Conservation (phyloP, 2,329 filamentous ascomycete genomes). For the Cytospora piceicola region DNA sequence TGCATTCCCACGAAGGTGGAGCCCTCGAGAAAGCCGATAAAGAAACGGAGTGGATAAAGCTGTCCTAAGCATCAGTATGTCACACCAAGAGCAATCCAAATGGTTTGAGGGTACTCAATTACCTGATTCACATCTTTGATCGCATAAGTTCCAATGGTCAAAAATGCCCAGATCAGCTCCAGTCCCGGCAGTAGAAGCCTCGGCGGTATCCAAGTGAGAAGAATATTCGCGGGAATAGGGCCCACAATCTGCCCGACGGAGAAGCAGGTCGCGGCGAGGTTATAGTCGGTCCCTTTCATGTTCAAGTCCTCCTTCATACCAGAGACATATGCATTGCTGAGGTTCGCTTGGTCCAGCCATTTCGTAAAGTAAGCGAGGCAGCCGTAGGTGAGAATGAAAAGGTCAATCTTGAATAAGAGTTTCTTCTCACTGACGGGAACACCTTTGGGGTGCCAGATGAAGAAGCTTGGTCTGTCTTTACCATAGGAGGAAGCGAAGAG, state of each 20-base stretch:
- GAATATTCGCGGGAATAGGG: conserved; percentile 33
- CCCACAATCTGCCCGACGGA: conserved; percentile 32
- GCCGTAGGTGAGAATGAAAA: conserved; percentile 38
- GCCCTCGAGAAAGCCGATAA: conserved; percentile 50
- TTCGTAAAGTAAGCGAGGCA: conserved; percentile 38
- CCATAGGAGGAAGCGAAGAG: conserved; percentile 39
- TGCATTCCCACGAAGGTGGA: conserved; percentile 53
- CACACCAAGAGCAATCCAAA: not conserved
- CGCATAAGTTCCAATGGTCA: conserved; percentile 34
- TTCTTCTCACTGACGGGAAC: conserved; percentile 35
- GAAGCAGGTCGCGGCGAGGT: conserved; percentile 31
- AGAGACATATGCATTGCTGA: conserved; percentile 52
- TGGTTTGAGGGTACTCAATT: not conserved
- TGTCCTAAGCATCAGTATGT: not conserved
- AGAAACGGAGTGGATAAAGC: conserved; percentile 46
- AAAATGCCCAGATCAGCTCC: conserved; percentile 38
- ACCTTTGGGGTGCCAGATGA: conserved; percentile 37
- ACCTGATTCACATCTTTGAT: conserved; percentile 32
- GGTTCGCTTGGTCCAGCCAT: conserved; percentile 37
- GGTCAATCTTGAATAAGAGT: conserved; percentile 39
- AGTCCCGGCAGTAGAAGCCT: conserved; percentile 51
- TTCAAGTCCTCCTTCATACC: conserved; percentile 52
- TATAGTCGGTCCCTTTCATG: conserved; percentile 32
- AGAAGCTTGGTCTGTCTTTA: conserved; percentile 33
- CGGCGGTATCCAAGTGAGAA: conserved; percentile 47